Percentiles rank a stretch among this genome's conserved stretches.
Conservation (phyloP, 2,329 filamentous ascomycete genomes). For the Nemania serpens region DNA sequence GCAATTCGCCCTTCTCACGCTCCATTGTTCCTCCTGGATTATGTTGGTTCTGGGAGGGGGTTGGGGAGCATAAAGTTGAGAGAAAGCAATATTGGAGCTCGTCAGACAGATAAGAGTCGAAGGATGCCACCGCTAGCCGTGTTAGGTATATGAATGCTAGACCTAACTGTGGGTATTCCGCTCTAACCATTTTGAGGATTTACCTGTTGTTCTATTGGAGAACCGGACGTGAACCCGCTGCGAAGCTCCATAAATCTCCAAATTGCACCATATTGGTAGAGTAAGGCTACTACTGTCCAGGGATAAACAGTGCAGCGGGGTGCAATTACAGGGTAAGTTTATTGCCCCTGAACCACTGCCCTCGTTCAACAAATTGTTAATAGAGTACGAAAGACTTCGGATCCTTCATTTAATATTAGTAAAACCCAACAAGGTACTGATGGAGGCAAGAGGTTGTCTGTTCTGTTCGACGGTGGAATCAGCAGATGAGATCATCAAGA, state of each 20-base stretch:
- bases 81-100: background rate
- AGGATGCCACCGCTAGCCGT: background rate
- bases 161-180: background rate
- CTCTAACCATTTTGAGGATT: conserved; percentile 15
- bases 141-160: no score
- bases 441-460: no score
- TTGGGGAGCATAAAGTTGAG: background rate
- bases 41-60: background rate
- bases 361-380: no score
- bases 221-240: background rate
- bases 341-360: no score
- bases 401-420: no score
- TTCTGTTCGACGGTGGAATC: no score
- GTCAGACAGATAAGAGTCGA: background rate
- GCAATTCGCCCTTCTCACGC: conserved; percentile 50
- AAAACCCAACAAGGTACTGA: no score
- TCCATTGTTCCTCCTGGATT: conserved; percentile 31
- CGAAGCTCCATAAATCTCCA: background rate
- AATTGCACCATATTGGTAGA: conserved; percentile 17
- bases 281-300: background rate
- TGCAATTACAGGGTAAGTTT: background rate
- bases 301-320: conserved; percentile 2
- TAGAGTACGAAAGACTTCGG: no score
- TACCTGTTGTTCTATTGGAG: conserved; percentile 2
- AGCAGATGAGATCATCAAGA: no score